Base-by-base conservation (phyloP, 108 stramenopile genomes). In the Cafeteria roenbergensis region DNA sequence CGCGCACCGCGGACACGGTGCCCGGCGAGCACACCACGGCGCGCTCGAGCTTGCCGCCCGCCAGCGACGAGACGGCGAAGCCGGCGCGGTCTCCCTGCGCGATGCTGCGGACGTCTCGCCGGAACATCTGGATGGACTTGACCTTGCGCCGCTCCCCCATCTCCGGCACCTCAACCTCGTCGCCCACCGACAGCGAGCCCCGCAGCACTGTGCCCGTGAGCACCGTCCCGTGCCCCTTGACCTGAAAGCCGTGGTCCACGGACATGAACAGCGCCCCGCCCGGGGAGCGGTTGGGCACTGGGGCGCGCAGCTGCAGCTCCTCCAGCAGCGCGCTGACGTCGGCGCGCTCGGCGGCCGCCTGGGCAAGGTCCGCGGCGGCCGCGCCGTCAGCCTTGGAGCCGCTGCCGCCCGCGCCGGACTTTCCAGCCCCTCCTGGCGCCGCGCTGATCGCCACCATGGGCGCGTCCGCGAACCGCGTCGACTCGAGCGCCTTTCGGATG, bases 41-140 rank as follows among this genome's bases (percentile, higher is more conserved):
- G 1, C 97, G 84, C 70, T 99, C 97, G 58, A 99, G 66, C 27
- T 84, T 63, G 61, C 83, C 86, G 52, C 92, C 73, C 73, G 95
- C 95, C 30, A 99, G 87, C 53, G 86, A 86, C 34, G 90, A 72
- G 25, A 97, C 79, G 62, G 93, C 94, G 21, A 99, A 79, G 9
- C 93, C 97, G 9, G 91, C 93, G 38, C 97, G 86, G 82, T 99
- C 97, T 1, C 97, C 97, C 63, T 90, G 85, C 31, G 35, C 17
- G 8, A 34, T 26, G 17, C 14, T 22, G 35, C 64, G 60, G 1
- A 91, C 89, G 37, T 87, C 78, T 56, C 84, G 74, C 64, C 86
- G 86, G 75, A 97, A 99, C 87, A 92, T 91, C 81, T 99, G 95
- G 72, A 96, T 88, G 28, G 85, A 85, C 67, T 95, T 95, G 60